A percentile compares a stretch with the other conserved stretches of the same genome.
These are phyloP conservation scores for Phytophthora ramorum DNA, from an alignment of 352 stramenopile genomes.

Conservation along the genomic window DNA sequence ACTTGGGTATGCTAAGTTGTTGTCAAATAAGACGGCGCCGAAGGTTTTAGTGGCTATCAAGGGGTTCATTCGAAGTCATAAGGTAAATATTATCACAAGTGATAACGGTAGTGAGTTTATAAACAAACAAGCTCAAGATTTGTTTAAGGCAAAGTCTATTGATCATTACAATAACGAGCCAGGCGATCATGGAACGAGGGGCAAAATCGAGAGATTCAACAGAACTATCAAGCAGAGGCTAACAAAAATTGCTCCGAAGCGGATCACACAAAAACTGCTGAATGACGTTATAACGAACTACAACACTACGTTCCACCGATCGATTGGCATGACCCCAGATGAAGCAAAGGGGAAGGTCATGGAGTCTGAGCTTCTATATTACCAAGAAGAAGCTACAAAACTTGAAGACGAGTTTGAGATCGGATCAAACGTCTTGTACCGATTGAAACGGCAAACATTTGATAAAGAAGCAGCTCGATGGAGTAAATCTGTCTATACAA, in stretches of 20 bases:
- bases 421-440: constrained; percentile 13
- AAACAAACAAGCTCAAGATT: constrained; percentile 16
- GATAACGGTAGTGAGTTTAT: constrained; percentile 48
- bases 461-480: constrained; percentile 27
- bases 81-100: constrained; percentile 33
- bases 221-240: constrained; percentile 29
- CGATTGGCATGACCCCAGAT: constrained; percentile 32
- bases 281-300: constrained; percentile 37
- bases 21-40: constrained; percentile 39
- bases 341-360: constrained; percentile 38
- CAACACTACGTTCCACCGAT: constrained; percentile 37
- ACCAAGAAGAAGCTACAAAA: constrained; percentile 25
- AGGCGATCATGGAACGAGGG: background rate
- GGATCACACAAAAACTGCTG: constrained; percentile 32
- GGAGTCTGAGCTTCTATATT: constrained; percentile 23
- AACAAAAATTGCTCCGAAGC: constrained; percentile 25
- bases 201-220: background rate
- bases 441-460: constrained; percentile 19
- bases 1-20: constrained; percentile 37
- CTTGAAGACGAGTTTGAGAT: constrained; percentile 8
- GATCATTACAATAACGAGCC: background rate
- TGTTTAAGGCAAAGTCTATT: background rate
- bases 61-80: constrained; percentile 28
- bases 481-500: constrained; percentile 11
- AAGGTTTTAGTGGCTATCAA: constrained; percentile 35